Base-by-base conservation (phyloP, 768 basidiomycete genomes). In the Trametes cubensis region DNA sequence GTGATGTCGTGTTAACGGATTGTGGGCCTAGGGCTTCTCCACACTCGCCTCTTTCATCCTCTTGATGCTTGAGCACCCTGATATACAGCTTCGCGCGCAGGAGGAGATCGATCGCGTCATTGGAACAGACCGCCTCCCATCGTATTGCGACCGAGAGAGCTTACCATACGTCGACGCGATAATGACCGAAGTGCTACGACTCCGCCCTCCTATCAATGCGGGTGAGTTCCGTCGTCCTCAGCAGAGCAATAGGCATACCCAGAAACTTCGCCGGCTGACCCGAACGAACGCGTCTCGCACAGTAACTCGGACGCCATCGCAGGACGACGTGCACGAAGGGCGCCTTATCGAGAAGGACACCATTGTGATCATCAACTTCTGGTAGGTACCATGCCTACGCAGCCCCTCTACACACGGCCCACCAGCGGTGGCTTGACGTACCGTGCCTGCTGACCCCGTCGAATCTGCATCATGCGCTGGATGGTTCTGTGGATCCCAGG, bases 141-240 rank as follows among this genome's bases (percentile, higher is more conserved):
- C 18, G 6, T 50, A 70, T 21, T 38, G 44, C 3, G 72, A 72
- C 39, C 51, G 62, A 15, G 56, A 48, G 1, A n/a, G 34, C 34
- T 62, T 73, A 2, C 74, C 74, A 14, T 74, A 73, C 42, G 53
- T 72, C 28, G 57, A 67, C 17, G 70, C 70, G 18, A 38, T 75
- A 17, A 55, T 72, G 44, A 66, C 71, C 21, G 74, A 75, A 57
- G 61, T 64, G 8, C 53, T 72, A 6, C 62, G 74, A 25, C 71
- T 71, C 65, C 55, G 64, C 1, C 66, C 66, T 4, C 60, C 60
- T 1, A 48, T 61, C 39, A 61, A 48, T 23, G 26, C 47, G 18
- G 46, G 60, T 61, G 21, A 14, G 52, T 38, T 13, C 48, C n/a
- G 10, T 34, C 34, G 34, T 34, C 34, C 10, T 34, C 5, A 34